Percentiles rank a stretch among this genome's conserved stretches.
Conservation (phyloP, 1,284 basidiomycete species). For the Xerocomus amazonicus region DNA sequence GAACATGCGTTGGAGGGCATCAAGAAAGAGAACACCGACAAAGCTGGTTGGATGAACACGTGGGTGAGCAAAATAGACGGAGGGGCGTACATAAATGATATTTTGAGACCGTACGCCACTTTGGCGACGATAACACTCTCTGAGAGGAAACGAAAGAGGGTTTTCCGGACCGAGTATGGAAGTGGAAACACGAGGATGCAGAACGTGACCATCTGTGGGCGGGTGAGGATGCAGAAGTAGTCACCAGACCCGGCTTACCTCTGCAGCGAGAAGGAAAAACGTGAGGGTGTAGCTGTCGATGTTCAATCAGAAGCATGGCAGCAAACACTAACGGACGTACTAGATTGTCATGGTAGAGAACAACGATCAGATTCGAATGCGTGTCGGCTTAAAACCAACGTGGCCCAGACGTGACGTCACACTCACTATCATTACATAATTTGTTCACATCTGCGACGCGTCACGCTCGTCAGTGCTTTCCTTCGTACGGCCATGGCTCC, state of each 20-base stretch:
- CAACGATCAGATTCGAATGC: background rate
- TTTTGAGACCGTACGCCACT: conserved; percentile 80
- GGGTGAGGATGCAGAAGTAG: background rate
- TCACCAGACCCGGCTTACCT: conserved; percentile 37
- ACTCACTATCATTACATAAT: conserved; percentile 21
- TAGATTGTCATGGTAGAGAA: conserved; percentile 63
- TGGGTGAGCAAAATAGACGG: background rate
- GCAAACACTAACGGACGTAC: conserved; percentile 37
- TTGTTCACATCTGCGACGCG: conserved; percentile 31
- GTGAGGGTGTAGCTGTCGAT: conserved; percentile 64
- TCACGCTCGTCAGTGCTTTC: conserved; percentile 3
- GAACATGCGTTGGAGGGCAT: conserved; percentile 92
- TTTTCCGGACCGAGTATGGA: conserved; percentile 70
- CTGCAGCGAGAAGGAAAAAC: conserved; percentile 71
- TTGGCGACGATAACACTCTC: conserved; percentile 68
- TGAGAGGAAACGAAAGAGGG: conserved; percentile 74
- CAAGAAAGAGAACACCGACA: conserved; percentile 81
- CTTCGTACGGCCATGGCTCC: conserved; percentile 48
- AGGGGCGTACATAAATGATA: conserved; percentile 82
- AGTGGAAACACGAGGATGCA: conserved; percentile 73
- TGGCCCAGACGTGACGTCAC: conserved; percentile 29
- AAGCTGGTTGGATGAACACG: conserved; percentile 53
- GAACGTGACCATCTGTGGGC: conserved; percentile 63
- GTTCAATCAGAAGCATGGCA: background rate
- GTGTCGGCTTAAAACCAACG: conserved; percentile 5